phyloP scores from a whole-genome alignment of 2,329 filamentous ascomycete genomes.

The Microsporum audouinii region DNA sequence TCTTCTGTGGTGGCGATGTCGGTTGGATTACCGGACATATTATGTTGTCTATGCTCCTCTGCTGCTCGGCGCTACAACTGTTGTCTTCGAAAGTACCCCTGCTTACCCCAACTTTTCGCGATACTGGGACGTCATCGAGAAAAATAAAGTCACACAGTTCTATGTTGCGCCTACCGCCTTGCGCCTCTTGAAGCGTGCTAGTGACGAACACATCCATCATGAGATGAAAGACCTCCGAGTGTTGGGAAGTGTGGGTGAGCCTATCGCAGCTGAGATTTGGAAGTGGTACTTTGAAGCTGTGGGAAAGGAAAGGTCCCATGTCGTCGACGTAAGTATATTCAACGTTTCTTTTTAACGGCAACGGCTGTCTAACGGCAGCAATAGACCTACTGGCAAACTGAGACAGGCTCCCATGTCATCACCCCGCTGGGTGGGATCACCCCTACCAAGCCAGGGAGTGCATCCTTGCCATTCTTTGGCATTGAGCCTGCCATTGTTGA shows the following conservation, averaged over 20 bases:
- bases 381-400: slow-evolving; percentile 99
- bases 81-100: slow-evolving; percentile 95
- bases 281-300: slow-evolving; percentile 98
- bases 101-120: slow-evolving; percentile 96
- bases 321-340: slow-evolving; percentile 66
- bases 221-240: slow-evolving; percentile 83
- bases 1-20: slow-evolving; percentile 97
- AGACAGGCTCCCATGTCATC: slow-evolving; percentile 94
- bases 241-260: slow-evolving; percentile 89
- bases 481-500: slow-evolving; percentile 97
- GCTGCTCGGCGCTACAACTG: slow-evolving; percentile 81
- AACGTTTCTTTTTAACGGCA: not conserved
- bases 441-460: slow-evolving; percentile 91
- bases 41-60: slow-evolving; percentile 96
- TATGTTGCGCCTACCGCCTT: slow-evolving; percentile 95
- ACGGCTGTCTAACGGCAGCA: not conserved
- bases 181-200: slow-evolving; percentile 85
- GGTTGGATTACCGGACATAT: slow-evolving; percentile 98
- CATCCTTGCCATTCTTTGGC: slow-evolving; percentile 94
- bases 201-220: slow-evolving; percentile 80
- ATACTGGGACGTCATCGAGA: slow-evolving; percentile 97
- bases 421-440: slow-evolving; percentile 85
- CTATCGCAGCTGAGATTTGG: slow-evolving; percentile 96
- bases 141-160: slow-evolving; percentile 92
- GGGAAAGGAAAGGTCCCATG: slow-evolving; percentile 82